phyloP scores from a whole-genome alignment of 2,329 filamentous ascomycete species.

The Ceratocystis ficicola region DNA sequence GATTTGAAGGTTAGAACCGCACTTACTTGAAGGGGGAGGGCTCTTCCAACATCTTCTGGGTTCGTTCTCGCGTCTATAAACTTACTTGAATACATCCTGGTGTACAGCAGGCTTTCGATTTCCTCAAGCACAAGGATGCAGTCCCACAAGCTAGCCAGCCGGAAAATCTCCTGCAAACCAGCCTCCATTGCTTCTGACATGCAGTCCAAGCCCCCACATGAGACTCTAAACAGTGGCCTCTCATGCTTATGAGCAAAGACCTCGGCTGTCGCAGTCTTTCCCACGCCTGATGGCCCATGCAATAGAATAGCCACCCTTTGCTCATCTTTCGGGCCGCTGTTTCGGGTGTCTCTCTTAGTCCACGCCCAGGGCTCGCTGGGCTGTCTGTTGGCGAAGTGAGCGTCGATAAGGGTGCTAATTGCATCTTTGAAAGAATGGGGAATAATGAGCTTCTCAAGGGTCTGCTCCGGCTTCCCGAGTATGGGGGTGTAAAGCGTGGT shows the following conservation, averaged over 20 bases:
- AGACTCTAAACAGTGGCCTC: conserved; percentile 33
- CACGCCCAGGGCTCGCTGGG: too few species aligned
- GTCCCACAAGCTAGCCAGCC: not conserved
- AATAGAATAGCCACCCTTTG: conserved; percentile 36
- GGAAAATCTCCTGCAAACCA: not conserved
- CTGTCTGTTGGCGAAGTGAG: too few species aligned
- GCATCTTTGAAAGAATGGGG: too few species aligned
- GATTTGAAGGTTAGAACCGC: not conserved
- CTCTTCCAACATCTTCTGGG: not conserved
- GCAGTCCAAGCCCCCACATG: not conserved
- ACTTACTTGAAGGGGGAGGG: not conserved
- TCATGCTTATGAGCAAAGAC: conserved; percentile 33
- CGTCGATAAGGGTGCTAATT: too few species aligned
- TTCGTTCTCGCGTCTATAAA: not conserved
- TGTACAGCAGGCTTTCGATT: not conserved
- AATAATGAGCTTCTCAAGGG: too few species aligned
- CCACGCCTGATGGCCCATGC: conserved; percentile 38
- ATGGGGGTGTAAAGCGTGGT: not conserved
- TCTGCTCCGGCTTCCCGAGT: too few species aligned
- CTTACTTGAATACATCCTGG: not conserved
- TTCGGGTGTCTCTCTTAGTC: conserved; percentile 28
- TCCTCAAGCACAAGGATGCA: not conserved
- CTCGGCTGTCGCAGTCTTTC: conserved; percentile 39
- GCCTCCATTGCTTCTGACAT: not conserved
- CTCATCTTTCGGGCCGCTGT: conserved; percentile 29